These are phyloP conservation scores for Brassica rapa DNA, from an alignment of 345 rosid species.

Conservation along the genomic window DNA sequence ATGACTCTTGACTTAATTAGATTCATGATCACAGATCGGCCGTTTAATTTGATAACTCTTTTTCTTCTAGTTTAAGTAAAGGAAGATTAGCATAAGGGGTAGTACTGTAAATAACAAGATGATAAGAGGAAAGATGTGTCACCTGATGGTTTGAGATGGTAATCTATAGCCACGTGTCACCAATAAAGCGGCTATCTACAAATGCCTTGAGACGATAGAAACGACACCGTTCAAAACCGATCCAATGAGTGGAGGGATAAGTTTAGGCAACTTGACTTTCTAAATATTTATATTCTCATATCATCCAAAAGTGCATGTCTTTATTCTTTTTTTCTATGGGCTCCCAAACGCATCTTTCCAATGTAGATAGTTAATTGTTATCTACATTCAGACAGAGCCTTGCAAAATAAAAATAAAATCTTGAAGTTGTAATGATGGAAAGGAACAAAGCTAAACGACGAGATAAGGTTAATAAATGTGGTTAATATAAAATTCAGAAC, in stretches of 20 bases:
- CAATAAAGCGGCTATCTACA: conserved; percentile 21
- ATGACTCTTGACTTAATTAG: neutral
- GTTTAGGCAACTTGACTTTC: conserved; percentile 25
- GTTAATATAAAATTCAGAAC: neutral
- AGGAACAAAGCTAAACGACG: neutral
- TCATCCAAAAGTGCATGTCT: conserved; percentile 32
- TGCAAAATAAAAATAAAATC: neutral
- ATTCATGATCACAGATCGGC: neutral
- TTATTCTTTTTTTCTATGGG: conserved; percentile 34
- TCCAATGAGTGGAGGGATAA: conserved; percentile 27
- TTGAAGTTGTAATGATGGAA: neutral
- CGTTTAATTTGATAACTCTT: conserved; percentile 27
- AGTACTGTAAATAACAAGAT: conserved; percentile 10
- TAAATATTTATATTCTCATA: neutral
- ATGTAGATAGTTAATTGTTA: conserved; percentile 18
- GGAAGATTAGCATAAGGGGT: conserved; percentile 24
- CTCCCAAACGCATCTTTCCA: conserved; percentile 32
- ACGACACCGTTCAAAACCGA: conserved; percentile 30
- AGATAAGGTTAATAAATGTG: conserved; percentile 1
- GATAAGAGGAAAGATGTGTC: conserved; percentile 18
- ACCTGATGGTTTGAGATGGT: neutral
- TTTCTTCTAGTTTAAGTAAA: conserved; percentile 35
- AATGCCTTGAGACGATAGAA: conserved; percentile 21
- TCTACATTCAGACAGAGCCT: conserved; percentile 23
- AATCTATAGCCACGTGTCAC: conserved; percentile 30